A percentile compares a stretch with the other conserved stretches of the same genome.
phyloP scores from a whole-genome alignment of 129 eudicot genomes.

The Flaveria brownii region DNA sequence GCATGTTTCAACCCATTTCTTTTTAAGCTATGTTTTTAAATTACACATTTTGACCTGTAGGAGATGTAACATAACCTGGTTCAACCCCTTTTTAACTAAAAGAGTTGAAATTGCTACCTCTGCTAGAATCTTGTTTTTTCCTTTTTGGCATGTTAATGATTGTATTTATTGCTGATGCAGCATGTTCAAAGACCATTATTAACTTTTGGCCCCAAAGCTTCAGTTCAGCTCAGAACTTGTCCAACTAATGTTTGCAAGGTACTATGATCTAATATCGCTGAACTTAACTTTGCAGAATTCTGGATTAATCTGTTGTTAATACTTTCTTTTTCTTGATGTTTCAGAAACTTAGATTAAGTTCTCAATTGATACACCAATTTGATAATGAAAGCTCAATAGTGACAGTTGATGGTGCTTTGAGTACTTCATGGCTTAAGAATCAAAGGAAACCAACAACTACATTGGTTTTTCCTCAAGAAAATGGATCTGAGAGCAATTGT shows the following conservation, averaged over 20 bases:
- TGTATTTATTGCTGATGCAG: constrained; percentile 47
- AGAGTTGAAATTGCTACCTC: background rate
- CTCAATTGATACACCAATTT: constrained; percentile 69
- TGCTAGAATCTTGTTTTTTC: background rate
- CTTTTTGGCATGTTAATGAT: background rate
- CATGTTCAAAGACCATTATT: constrained; percentile 94
- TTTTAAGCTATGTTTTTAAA: background rate
- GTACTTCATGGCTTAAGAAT: constrained; percentile 83
- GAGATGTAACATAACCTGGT: background rate
- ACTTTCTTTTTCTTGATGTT: constrained; percentile 16
- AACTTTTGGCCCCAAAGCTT: constrained; percentile 96
- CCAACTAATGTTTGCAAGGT: constrained; percentile 90
- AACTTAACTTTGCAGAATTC: background rate
- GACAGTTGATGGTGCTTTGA: constrained; percentile 71
- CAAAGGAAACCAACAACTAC: constrained; percentile 60
- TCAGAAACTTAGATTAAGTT: constrained; percentile 74
- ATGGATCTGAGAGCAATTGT: constrained; percentile 43
- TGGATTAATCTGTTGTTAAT: constrained; percentile 12
- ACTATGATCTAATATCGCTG: constrained; percentile 6
- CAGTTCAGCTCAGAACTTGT: constrained; percentile 68
- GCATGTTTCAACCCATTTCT: background rate
- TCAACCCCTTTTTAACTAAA: background rate
- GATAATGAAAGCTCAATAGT: constrained; percentile 60
- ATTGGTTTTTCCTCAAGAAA: constrained; percentile 55
- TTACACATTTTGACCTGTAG: background rate